Conservation (phyloP, 2,329 filamentous ascomycete species). For the Ophiostoma novo-ulmi region DNA sequence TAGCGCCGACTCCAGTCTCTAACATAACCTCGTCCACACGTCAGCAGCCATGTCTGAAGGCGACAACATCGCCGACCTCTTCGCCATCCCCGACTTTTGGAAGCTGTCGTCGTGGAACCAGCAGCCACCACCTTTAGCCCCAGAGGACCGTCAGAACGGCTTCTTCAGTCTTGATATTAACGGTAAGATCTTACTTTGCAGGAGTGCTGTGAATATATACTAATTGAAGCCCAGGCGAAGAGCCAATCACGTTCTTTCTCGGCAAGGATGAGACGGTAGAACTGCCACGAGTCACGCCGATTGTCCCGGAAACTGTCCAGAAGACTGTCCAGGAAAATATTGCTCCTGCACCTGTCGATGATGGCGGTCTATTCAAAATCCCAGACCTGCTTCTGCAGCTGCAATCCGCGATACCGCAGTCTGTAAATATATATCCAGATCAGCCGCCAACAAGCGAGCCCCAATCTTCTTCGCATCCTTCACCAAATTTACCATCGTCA, state of each 20-base stretch:
- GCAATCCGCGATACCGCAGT: neutral
- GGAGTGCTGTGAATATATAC: neutral
- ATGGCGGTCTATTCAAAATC: slow-evolving; percentile 42
- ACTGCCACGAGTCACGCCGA: neutral
- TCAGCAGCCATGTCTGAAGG: neutral
- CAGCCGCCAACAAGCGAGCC: neutral
- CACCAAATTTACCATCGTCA: neutral
- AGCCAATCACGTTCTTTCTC: slow-evolving; percentile 21
- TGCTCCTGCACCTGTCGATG: neutral
- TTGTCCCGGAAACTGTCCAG: neutral
- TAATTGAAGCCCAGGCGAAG: slow-evolving; percentile 10
- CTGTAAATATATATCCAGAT: neutral
- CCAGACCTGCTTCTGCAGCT: slow-evolving; percentile 33
- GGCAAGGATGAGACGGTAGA: slow-evolving; percentile 22
- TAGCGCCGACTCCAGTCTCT: neutral
- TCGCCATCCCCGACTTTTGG: slow-evolving; percentile 60
- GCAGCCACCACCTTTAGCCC: slow-evolving; percentile 21
- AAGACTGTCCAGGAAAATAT: neutral
- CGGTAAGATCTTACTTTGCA: slow-evolving; percentile 29
- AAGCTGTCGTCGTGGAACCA: slow-evolving; percentile 48
- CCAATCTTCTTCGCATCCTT: no score
- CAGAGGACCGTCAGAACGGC: slow-evolving; percentile 18
- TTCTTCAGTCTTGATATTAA: slow-evolving; percentile 44
- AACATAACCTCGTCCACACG: slow-evolving; percentile 20
- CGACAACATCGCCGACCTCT: slow-evolving; percentile 47